Percentiles rank a stretch among this genome's conserved stretches.
phyloP scores from a whole-genome alignment of 345 rosid genomes.

The Murraya paniculata region DNA sequence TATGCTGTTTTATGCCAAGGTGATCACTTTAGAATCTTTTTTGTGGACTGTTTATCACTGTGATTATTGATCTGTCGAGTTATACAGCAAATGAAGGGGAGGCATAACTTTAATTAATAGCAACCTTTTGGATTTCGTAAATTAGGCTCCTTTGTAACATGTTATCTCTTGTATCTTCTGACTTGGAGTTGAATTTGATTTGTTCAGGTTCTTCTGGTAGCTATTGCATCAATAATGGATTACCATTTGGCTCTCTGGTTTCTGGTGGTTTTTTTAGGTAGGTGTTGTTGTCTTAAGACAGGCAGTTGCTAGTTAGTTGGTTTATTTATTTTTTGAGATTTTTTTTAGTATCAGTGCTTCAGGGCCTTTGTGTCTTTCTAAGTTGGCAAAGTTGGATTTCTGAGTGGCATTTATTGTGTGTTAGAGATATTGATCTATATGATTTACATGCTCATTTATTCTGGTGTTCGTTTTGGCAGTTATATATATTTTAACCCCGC shows the following conservation, averaged over 20 bases:
- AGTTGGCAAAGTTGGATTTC: neutral
- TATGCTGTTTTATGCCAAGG: constrained; percentile 71
- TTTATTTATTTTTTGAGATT: neutral
- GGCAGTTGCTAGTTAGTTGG: neutral
- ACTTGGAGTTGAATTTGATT: constrained; percentile 10
- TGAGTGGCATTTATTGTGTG: neutral
- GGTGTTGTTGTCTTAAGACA: neutral
- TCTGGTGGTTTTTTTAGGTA: constrained; percentile 61
- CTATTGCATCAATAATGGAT: constrained; percentile 58
- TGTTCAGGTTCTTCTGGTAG: constrained; percentile 69
- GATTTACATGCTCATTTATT: neutral
- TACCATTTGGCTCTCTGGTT: constrained; percentile 76
- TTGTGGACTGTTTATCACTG: neutral
- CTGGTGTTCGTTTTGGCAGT: constrained; percentile 47
- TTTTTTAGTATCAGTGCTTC: neutral
- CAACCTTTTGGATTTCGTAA: neutral
- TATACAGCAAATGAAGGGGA: neutral
- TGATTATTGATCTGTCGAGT: neutral
- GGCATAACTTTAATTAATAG: neutral
- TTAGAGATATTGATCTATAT: neutral
- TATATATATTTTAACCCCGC: constrained; percentile 60
- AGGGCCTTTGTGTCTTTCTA: neutral
- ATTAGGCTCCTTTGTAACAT: neutral
- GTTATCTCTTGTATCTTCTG: constrained; percentile 5
- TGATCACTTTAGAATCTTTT: constrained; percentile 13